Base-by-base conservation (phyloP, 306 rosid species). In the Cercis canadensis region DNA sequence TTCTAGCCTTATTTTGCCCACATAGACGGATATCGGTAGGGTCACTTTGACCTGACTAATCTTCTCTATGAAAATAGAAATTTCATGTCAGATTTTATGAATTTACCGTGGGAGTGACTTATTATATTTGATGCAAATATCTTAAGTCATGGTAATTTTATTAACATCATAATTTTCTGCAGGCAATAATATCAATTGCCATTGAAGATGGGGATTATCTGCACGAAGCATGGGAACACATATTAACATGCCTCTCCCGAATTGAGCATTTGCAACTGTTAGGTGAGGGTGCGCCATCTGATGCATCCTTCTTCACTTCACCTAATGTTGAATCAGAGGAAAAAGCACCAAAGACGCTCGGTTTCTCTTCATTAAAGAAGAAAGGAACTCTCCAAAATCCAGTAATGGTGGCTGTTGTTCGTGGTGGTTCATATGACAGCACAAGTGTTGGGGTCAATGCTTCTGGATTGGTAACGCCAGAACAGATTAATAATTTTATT, bases 191-290 rank as follows among this genome's bases (percentile, higher is more conserved):
- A 64, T 69, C 92, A 47, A 91, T 95, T 69, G 99, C 99, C 57
- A 86, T 95, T 71, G 99, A 91, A 83, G 99, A 95, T 77, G 99
- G 99, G 39, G 87, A 95, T 85, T 81, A 83, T 85, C 89, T 95
- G 64, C 88, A 87, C 72, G 99, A 95, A 79, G 88, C 99, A 61
- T 95, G 99, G 99, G 97, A 95, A 72, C 99, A 95, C 89, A 91
- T 95, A 80, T 67, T 95, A 63, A 95, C 96, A 43, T 91, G 97
- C 77, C 97, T 95, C 78, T 95, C 99, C 11, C 90, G 99, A 74
- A 91, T 95, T 73, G 99, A 95, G 87, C 94, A 95, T 74, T 88
- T 95, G 75, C 99, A 89, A 69, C 81, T 95, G 77, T 78, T 95
- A 79, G 99, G 99, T 37, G 99, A 95, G 87, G 99, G 99, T 11